Evolutionary conservation across 352 stramenopile species (phyloP).

Genomic region (Phytopythium montanum): DNA sequence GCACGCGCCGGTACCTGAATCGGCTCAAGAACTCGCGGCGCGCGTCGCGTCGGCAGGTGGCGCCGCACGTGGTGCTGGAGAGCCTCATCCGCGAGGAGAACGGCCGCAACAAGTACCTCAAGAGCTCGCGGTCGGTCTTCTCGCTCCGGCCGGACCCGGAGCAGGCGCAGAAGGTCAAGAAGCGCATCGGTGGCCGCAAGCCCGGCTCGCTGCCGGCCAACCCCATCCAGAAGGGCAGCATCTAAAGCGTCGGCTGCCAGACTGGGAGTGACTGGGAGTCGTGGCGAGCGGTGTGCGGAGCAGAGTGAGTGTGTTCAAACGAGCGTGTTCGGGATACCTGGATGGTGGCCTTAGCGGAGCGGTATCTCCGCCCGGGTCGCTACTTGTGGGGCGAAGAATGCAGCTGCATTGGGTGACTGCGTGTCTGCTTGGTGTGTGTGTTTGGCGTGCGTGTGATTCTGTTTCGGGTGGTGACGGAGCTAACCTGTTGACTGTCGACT

Average conservation of each 20-base stretch:
- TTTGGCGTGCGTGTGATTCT: no score
- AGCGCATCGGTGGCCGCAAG: conserved; percentile 65
- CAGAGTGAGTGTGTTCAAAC: neutral
- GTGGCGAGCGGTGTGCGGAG: no score
- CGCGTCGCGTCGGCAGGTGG: conserved; percentile 52
- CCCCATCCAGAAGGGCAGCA: conserved; percentile 74
- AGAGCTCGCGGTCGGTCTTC: conserved; percentile 75
- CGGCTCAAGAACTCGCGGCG: conserved; percentile 74
- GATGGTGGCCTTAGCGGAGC: neutral
- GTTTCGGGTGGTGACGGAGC: neutral
- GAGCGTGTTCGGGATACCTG: neutral
- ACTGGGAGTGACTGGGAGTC: neutral
- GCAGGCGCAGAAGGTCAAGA: conserved; percentile 70
- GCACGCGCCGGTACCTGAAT: conserved; percentile 73
- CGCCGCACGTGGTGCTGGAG: conserved; percentile 71
- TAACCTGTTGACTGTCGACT: neutral
- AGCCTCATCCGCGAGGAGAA: conserved; percentile 80
- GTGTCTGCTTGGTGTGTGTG: neutral
- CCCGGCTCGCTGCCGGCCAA: conserved; percentile 48
- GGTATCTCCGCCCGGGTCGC: neutral
- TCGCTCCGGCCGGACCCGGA: conserved; percentile 73
- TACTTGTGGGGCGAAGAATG: conserved; percentile 6
- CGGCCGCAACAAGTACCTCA: conserved; percentile 78
- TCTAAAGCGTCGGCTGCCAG: conserved; percentile 21
- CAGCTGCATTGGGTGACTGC: neutral